Evolutionary conservation across 306 rosid species (phyloP).

Genomic region (Mucuna pruriens): DNA sequence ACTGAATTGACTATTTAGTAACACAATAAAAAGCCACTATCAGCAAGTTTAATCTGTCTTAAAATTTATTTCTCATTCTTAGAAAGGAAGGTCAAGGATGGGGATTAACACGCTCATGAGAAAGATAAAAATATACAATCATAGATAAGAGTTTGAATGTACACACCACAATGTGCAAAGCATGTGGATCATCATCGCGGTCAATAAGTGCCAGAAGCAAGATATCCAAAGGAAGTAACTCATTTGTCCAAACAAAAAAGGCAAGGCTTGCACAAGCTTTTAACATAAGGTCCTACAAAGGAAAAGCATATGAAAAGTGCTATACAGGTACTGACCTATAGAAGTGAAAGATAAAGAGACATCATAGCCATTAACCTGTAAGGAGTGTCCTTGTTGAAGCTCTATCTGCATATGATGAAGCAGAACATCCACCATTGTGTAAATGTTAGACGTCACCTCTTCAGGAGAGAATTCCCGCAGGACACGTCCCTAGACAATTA

Average conservation of each 20-base stretch:
- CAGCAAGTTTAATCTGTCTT: constrained; percentile 3
- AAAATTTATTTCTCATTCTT: constrained; percentile 7
- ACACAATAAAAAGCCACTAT: constrained; percentile 6
- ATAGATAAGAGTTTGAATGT: constrained; percentile 28
- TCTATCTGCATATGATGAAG: constrained; percentile 94
- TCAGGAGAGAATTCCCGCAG: constrained; percentile 93
- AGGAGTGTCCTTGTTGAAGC: constrained; percentile 84
- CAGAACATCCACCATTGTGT: constrained; percentile 95
- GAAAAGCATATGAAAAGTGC: constrained; percentile 21
- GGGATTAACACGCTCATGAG: background rate
- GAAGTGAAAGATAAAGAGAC: constrained; percentile 24
- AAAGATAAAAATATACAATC: constrained; percentile 16
- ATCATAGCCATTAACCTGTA: constrained; percentile 61
- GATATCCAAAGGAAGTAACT: constrained; percentile 96
- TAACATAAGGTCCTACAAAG: constrained; percentile 75
- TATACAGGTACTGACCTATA: constrained; percentile 16
- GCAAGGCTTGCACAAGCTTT: constrained; percentile 87
- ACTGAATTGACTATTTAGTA: background rate
- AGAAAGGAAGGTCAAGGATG: background rate
- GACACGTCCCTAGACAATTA: constrained; percentile 77
- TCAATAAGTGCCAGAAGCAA: constrained; percentile 92
- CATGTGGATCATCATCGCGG: constrained; percentile 99
- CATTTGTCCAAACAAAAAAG: constrained; percentile 89
- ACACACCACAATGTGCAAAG: constrained; percentile 91
- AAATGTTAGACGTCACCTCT: constrained; percentile 90